A percentile compares a stretch with the other conserved stretches of the same genome.
Evolutionary conservation across 1,284 basidiomycete species (phyloP).

Genomic region (Xanthoconium separans): DNA sequence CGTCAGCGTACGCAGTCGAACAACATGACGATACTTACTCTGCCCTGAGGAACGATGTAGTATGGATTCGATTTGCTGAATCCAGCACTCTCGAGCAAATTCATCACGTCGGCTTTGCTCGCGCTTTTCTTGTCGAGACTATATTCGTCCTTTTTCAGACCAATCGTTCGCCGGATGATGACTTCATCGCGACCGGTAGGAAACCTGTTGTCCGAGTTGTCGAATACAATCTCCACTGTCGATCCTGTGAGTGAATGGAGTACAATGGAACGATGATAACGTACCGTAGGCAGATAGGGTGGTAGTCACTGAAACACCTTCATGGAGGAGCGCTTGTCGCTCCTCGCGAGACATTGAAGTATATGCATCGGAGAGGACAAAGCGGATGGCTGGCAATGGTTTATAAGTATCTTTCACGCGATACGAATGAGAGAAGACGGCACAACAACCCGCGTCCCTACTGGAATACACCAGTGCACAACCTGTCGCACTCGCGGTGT

Average conservation of each 20-base stretch:
- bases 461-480: background rate
- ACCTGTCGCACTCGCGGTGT: background rate
- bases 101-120: slow-evolving; percentile 97
- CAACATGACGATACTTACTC: slow-evolving; percentile 52
- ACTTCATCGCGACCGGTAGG: slow-evolving; percentile 86
- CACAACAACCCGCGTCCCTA: background rate
- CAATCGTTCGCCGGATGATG: slow-evolving; percentile 89
- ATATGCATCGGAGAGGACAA: slow-evolving; percentile 97
- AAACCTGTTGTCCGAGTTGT: slow-evolving; percentile 89
- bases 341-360: slow-evolving; percentile 95
- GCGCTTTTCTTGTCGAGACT: slow-evolving; percentile 94
- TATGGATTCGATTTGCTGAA: slow-evolving; percentile 98
- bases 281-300: slow-evolving; percentile 92
- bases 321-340: slow-evolving; percentile 88
- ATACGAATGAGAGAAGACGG: background rate
- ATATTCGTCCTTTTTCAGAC: slow-evolving; percentile 98
- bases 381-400: slow-evolving; percentile 75
- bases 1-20: background rate
- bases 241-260: slow-evolving; percentile 19
- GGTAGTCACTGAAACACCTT: slow-evolving; percentile 85
- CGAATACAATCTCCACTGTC: slow-evolving; percentile 80
- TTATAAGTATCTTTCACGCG: slow-evolving; percentile 5
- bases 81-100: slow-evolving; percentile 90
- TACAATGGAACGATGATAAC: slow-evolving; percentile 18
- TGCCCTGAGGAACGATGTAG: slow-evolving; percentile 98